Evolutionary conservation across 2,329 filamentous ascomycete genomes (phyloP).

Genomic region (Xylariaceae sp.): DNA sequence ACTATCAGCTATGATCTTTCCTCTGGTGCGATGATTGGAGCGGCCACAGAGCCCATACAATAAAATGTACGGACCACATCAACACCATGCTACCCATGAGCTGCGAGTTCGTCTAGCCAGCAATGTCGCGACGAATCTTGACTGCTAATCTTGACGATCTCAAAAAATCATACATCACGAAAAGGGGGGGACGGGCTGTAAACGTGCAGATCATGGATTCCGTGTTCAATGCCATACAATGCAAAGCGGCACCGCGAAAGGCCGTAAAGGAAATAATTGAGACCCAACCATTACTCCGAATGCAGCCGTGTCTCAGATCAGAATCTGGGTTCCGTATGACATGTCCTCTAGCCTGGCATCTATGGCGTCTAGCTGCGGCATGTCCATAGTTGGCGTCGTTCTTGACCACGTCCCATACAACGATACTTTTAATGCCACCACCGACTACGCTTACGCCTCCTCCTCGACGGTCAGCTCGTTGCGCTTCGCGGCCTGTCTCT

Average conservation of each 20-base stretch:
- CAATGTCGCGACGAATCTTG: neutral
- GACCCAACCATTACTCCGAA: conserved; percentile 47
- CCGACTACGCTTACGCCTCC: conserved; percentile 39
- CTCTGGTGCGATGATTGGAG: too few relatives aligned
- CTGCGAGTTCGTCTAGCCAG: neutral
- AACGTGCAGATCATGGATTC: conserved; percentile 45
- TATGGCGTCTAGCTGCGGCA: conserved; percentile 26
- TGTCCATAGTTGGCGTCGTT: conserved; percentile 28
- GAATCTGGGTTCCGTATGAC: conserved; percentile 30
- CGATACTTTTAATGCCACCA: conserved; percentile 2
- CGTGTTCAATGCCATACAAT: conserved; percentile 52
- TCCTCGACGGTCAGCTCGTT: conserved; percentile 73
- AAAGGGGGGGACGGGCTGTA: conserved; percentile 1
- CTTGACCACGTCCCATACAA: conserved; percentile 25
- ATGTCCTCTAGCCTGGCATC: conserved; percentile 26
- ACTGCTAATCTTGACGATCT: neutral
- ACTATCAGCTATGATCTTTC: too few relatives aligned
- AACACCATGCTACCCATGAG: neutral
- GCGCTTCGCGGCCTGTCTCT: conserved; percentile 88
- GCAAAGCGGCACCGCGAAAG: conserved; percentile 36
- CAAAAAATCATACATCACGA: neutral
- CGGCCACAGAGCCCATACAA: too few relatives aligned
- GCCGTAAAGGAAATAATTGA: conserved; percentile 36
- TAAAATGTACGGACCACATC: too few relatives aligned
- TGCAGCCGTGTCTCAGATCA: conserved; percentile 33